These are phyloP conservation scores for Cryptococcus amylolentus DNA, from an alignment of 1,284 basidiomycete genomes.

Conservation along the genomic window DNA sequence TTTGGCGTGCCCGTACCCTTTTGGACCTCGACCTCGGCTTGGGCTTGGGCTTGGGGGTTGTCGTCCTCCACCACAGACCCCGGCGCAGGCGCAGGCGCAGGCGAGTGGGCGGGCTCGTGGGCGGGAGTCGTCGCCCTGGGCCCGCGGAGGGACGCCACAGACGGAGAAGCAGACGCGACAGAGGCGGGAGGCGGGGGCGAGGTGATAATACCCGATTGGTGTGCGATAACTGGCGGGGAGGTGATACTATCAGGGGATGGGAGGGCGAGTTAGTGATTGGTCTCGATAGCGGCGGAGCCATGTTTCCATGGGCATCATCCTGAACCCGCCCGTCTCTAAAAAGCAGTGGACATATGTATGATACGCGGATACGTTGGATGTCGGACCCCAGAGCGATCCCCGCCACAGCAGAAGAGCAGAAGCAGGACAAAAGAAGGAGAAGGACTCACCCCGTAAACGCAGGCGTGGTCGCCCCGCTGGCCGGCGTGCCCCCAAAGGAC, in stretches of 20 bases:
- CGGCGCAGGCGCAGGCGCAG: constrained; percentile 1
- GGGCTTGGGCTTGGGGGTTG: not conserved
- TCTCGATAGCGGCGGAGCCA: not conserved
- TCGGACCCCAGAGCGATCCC: too few species aligned
- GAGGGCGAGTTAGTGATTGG: not conserved
- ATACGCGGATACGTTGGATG: too few species aligned
- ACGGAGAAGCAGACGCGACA: not conserved
- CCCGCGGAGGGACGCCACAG: not conserved
- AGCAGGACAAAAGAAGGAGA: too few species aligned
- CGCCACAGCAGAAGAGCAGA: too few species aligned
- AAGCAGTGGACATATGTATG: too few species aligned
- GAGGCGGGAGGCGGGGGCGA: not conserved
- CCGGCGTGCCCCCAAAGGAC: not conserved
- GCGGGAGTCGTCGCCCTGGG: not conserved
- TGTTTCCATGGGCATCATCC: not conserved
- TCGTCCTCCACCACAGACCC: not conserved
- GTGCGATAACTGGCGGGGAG: not conserved
- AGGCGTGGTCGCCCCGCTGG: constrained; percentile 2
- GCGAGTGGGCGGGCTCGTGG: constrained; percentile 2
- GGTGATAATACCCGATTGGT: not conserved
- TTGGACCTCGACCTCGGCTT: not conserved
- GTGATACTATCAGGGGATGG: not conserved
- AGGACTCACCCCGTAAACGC: not conserved
- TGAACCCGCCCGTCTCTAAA: not conserved
- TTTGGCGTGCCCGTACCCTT: not conserved